These are phyloP conservation scores for Saitozyma sp. DNA, from an alignment of 768 basidiomycete genomes.

Conservation along the genomic window DNA sequence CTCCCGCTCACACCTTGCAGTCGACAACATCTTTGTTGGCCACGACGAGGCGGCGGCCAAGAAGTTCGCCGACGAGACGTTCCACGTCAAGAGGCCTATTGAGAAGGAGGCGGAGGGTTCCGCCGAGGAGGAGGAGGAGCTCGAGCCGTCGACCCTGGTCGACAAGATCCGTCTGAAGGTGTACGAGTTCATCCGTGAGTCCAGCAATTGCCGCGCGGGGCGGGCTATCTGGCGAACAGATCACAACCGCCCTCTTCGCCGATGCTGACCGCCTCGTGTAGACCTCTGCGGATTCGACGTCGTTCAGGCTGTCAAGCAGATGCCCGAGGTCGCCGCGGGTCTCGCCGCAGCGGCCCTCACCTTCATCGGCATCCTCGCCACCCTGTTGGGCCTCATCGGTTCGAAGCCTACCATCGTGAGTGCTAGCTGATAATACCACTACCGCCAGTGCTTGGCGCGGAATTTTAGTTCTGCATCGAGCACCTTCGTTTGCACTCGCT, in stretches of 20 bases:
- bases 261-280: too few species aligned
- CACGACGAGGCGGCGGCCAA: conserved; percentile 85
- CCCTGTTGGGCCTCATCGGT: conserved; percentile 75
- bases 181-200: conserved; percentile 66
- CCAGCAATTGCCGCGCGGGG: background rate
- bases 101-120: conserved; percentile 67
- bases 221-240: background rate
- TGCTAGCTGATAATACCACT: too few species aligned
- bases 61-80: conserved; percentile 80
- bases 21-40: conserved; percentile 74
- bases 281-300: conserved; percentile 40
- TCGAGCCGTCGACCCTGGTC: conserved; percentile 68
- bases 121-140: conserved; percentile 55
- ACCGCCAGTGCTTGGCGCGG: too few species aligned
- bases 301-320: conserved; percentile 74
- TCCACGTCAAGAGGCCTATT: conserved; percentile 79
- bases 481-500: background rate
- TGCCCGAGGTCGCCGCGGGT: conserved; percentile 82
- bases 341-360: conserved; percentile 73
- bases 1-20: conserved; percentile 17
- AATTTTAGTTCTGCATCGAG: conserved; percentile 11
- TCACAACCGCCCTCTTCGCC: too few species aligned
- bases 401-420: conserved; percentile 48
- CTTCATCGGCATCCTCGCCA: conserved; percentile 79
- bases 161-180: conserved; percentile 76